Evolutionary conservation across 768 basidiomycete species (phyloP), one percentile per base, ranked within the genome.

Genomic region (Amanita polypyramis): DNA sequence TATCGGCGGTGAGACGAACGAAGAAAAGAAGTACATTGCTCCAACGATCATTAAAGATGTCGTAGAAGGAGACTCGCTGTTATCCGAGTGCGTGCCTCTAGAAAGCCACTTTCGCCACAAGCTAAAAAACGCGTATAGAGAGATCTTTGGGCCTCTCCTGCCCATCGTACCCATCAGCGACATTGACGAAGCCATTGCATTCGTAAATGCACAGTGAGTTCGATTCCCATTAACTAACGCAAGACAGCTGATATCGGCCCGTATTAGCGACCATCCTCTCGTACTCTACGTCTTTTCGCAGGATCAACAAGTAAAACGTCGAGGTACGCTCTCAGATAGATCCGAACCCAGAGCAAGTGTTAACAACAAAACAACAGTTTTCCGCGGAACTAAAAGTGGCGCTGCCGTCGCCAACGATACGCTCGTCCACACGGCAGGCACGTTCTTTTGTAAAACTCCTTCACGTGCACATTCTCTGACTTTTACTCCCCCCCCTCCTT

Each of bases 91-190:
- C 23, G 49, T 42, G 15, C 27, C 36, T 8, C 15, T 36, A 14
- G 27, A 10, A 5, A 32, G 20, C 17, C 29, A 4, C 43, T 9
- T 15, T 27, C 21, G 45, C 34, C 20, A 9, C 23, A 17, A 21
- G 49, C 43, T 44, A 34, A 50, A 34, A 50, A 4, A 25, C 19
- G 25, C 9, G 12, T 2, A 41, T 52, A 89, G 87, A 51, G 91
- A 93, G 57, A 72, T 92, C 36, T 92, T 94, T 55, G 91, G 89
- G 0, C 90, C 91, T 6, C 54, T 94, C 8, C 65, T 94, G 19
- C 82, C 87, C 2, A 70, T 94, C 34, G 65, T 93, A 0, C 75
- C 81, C 0, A 79, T 91, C 20, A 75, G 81, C n/a, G 60, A 73
- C 47, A 45, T 86, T 5, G 85, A 89, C 29, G 80, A 77, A 33